phyloP scores from a whole-genome alignment of 345 rosid genomes.

The Microthlaspi erraticum region DNA sequence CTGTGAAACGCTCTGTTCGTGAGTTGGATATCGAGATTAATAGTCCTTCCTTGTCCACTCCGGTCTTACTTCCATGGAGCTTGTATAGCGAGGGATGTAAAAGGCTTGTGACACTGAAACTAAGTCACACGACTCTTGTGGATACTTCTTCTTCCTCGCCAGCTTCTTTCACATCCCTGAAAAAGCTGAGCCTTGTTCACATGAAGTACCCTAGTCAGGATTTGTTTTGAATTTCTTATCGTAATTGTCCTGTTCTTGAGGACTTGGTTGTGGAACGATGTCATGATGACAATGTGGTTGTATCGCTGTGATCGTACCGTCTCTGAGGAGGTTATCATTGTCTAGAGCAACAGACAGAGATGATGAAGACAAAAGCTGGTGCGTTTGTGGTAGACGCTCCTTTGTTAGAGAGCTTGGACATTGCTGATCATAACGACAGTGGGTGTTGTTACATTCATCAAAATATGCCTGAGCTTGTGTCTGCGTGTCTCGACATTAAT shows the following conservation, averaged over 20 bases:
- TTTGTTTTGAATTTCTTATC: not conserved
- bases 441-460: constrained; percentile 3
- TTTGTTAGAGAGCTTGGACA: not conserved
- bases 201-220: not conserved
- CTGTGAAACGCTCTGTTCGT: not conserved
- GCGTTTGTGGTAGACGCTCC: constrained; percentile 12
- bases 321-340: not conserved
- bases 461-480: not conserved
- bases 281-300: not conserved
- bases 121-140: not conserved
- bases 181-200: not conserved
- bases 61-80: not conserved
- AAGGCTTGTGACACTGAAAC: not conserved
- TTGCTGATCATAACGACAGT: not conserved
- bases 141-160: not conserved
- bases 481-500: not conserved
- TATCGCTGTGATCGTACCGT: not conserved
- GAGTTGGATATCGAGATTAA: not conserved
- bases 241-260: constrained; percentile 11
- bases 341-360: rapidly evolving
- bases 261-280: not conserved
- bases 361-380: no score
- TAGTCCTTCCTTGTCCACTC: not conserved
- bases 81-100: not conserved
- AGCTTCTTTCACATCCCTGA: not conserved